A percentile compares a stretch with the other conserved stretches of the same genome.
Conservation (phyloP, 2,329 filamentous ascomycete species). For the Colletotrichum falcatum region DNA sequence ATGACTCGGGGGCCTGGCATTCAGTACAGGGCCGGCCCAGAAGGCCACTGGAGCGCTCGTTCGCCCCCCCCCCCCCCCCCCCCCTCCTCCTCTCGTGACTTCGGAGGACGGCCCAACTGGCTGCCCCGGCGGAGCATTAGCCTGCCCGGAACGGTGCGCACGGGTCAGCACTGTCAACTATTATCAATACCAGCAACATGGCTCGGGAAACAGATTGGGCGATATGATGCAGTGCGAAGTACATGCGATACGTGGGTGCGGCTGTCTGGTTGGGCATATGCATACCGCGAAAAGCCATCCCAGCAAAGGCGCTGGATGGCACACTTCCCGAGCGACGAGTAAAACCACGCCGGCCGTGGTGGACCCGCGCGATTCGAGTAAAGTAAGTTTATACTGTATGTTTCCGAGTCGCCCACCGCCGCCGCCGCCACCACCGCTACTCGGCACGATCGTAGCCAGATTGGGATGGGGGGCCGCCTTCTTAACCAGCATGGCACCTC, state of each 20-base stretch:
- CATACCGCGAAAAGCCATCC: background rate
- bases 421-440: background rate
- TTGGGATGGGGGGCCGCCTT: background rate
- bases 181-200: background rate
- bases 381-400: too few relatives aligned
- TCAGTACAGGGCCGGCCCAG: background rate
- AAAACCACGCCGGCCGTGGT: background rate
- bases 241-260: background rate
- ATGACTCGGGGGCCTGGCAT: background rate
- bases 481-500: constrained; percentile 1
- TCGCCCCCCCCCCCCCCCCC: too few relatives aligned
- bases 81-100: background rate
- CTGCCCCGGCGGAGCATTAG: constrained; percentile 15
- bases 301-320: background rate
- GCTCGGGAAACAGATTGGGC: too few relatives aligned
- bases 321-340: background rate
- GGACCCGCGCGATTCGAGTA: background rate
- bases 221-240: background rate
- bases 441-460: background rate
- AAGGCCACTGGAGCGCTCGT: background rate
- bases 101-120: constrained; percentile 4
- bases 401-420: background rate
- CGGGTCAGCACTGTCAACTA: background rate
- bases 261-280: background rate
- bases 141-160: constrained; percentile 13